Base-by-base conservation (phyloP, 2,329 filamentous ascomycete species). In the Westerdykella aurantiaca region DNA sequence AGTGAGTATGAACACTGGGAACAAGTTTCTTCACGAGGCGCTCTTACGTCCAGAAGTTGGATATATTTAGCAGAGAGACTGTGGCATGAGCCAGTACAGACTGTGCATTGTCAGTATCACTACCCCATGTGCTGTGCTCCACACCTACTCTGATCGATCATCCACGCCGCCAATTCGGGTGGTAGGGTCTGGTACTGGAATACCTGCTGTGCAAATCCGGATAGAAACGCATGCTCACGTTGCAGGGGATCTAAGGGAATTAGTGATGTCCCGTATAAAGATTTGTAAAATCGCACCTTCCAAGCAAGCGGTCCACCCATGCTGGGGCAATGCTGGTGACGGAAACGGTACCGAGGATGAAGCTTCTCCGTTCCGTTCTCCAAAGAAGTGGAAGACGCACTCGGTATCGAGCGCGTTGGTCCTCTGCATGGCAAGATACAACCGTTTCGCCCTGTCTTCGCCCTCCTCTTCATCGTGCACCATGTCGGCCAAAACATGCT, bases 401-500 rank as follows among this genome's bases (percentile, higher is more conserved):
- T 76, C 71, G 13, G 68, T 60, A 16, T 76, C 68, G 34, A 79
- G 69, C 22, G 78, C 78, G 56, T 83, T 80, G 2, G 80, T 85
- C 52, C 81, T 72, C 48, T 73, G 69, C 52, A 85, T 73, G 31
- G 81, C 81, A 48, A 73, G 68, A 46, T 76, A 68, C 23, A 83
- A 64, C 50, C 76, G 76, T 45, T 71, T 66, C 5, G 72, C 61
- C 23, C 64, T 69, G 7, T 94, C 73, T 73, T 95, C 49, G 83
- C 88, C 22, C 78, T 96, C 55, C 81, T 91, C 56, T 72, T 91
- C 54, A 82, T 88, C 38, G n/a, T 35, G 33, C 5, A 64, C 48
- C 10, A 53, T 51, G 42, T 53, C 51, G 4, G 52, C 55, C 13
- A 67, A 45, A 29, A 52, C 51, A 12, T 58, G 51, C 54, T 66